Evolutionary conservation across 352 stramenopile species (phyloP).

Genomic region (Sclerospora graminicola): DNA sequence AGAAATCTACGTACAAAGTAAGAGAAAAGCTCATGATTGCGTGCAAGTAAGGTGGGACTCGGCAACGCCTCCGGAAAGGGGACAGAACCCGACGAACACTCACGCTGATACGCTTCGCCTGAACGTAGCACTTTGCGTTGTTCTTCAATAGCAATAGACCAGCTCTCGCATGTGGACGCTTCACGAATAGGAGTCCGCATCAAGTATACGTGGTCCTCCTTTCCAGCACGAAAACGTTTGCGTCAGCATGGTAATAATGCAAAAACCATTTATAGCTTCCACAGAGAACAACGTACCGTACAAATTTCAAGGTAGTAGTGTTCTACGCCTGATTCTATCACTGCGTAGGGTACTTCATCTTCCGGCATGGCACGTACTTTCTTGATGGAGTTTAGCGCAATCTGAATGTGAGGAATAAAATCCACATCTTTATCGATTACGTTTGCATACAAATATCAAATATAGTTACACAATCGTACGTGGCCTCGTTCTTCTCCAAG

Average conservation of each 20-base stretch:
- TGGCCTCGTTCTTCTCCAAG: slow-evolving; percentile 69
- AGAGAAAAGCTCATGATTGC: slow-evolving; percentile 71
- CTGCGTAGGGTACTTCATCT: slow-evolving; percentile 40
- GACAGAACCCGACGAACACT: slow-evolving; percentile 20
- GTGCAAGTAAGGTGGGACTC: slow-evolving; percentile 57
- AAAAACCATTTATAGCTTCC: neutral
- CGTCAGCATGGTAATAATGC: too few species aligned
- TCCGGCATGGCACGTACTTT: slow-evolving; percentile 69
- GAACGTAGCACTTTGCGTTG: slow-evolving; percentile 61
- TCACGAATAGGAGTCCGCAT: slow-evolving; percentile 60
- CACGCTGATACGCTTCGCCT: slow-evolving; percentile 43
- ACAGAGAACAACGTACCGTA: slow-evolving; percentile 27
- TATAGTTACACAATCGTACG: slow-evolving; percentile 14
- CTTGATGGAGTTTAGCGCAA: slow-evolving; percentile 52
- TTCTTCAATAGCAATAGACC: slow-evolving; percentile 76
- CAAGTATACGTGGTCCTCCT: slow-evolving; percentile 65
- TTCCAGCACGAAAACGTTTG: slow-evolving; percentile 1
- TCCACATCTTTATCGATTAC: neutral
- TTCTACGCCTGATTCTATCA: slow-evolving; percentile 44
- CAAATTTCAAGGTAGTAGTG: slow-evolving; percentile 80
- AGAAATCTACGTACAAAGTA: slow-evolving; percentile 63
- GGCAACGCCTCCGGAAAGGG: slow-evolving; percentile 34
- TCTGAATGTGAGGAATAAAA: slow-evolving; percentile 15
- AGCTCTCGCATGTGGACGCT: slow-evolving; percentile 75
- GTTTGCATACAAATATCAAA: too few species aligned